These are phyloP conservation scores for Clarkia xantiana DNA, from an alignment of 345 rosid genomes.

Conservation along the genomic window DNA sequence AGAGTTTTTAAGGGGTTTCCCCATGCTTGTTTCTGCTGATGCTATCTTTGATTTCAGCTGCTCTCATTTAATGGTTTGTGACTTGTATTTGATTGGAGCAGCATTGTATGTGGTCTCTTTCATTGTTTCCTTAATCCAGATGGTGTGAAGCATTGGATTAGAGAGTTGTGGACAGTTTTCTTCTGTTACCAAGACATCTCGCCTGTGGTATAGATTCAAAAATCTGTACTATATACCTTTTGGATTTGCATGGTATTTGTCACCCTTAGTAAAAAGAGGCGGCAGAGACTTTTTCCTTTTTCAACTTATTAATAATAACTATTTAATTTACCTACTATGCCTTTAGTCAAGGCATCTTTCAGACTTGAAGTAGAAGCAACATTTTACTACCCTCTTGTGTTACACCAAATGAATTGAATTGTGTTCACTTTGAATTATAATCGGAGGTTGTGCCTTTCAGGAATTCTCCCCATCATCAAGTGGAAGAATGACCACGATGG, in stretches of 20 bases:
- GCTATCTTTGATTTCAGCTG: background rate
- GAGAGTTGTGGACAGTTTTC: conserved; percentile 4
- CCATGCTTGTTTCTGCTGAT: background rate
- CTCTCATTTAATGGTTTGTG: conserved; percentile 3
- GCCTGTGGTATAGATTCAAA: conserved; percentile 8
- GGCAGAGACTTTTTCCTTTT: background rate
- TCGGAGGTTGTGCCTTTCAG: conserved; percentile 22
- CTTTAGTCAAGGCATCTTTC: no score
- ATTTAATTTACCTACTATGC: no score
- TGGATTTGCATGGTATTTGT: background rate
- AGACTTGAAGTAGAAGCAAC: no score
- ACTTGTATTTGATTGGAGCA: background rate
- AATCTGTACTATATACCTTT: conserved; percentile 5
- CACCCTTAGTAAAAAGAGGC: background rate
- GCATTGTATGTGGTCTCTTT: conserved; percentile 4
- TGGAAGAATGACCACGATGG: conserved; percentile 79
- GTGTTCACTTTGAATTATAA: no score
- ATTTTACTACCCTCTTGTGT: no score
- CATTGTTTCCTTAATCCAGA: conserved; percentile 4
- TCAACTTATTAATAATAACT: no score
- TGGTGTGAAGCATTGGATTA: conserved; percentile 7
- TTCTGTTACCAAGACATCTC: conserved; percentile 8
- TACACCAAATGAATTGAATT: no score
- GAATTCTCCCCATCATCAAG: conserved; percentile 89
- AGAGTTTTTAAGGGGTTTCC: no score